phyloP scores from a whole-genome alignment of 1,284 basidiomycete species.

The Pseudozyma flocculosa region DNA sequence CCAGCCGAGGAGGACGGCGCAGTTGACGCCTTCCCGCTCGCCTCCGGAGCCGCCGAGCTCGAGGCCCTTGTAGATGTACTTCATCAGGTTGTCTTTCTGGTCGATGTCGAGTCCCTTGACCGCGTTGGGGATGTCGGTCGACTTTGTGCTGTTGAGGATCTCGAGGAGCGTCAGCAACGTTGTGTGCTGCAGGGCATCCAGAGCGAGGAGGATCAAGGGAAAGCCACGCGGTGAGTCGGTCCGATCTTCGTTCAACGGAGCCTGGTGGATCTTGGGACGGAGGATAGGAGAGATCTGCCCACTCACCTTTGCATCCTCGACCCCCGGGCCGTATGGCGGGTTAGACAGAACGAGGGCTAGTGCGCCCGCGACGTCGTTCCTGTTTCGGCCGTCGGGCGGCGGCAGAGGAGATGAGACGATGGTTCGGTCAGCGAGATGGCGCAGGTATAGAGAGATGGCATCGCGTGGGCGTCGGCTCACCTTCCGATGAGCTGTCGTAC shows the following conservation, averaged over 20 bases:
- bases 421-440: background rate
- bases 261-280: too few relatives aligned
- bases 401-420: background rate
- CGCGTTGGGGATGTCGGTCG: constrained; percentile 78
- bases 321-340: constrained; percentile 45
- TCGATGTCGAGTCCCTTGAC: constrained; percentile 75
- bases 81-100: constrained; percentile 91
- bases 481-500: constrained; percentile 66
- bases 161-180: constrained; percentile 83
- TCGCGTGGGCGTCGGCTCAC: constrained; percentile 33
- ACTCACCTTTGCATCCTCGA: constrained; percentile 49
- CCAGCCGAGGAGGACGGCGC: constrained; percentile 85
- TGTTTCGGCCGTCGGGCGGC: constrained; percentile 9
- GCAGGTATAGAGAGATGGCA: too few relatives aligned
- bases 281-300: too few relatives aligned
- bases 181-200: constrained; percentile 59
- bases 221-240: background rate
- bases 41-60: constrained; percentile 64
- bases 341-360: constrained; percentile 40
- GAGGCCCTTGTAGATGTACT: constrained; percentile 97
- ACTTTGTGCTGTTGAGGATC: constrained; percentile 91
- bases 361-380: constrained; percentile 45
- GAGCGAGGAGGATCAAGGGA: background rate
- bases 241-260: too few relatives aligned
- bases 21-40: constrained; percentile 37